Evolutionary conservation across 2,329 filamentous ascomycete genomes (phyloP), one percentile per base, ranked within the genome.

Genomic region (Alternaria infectoria): DNA sequence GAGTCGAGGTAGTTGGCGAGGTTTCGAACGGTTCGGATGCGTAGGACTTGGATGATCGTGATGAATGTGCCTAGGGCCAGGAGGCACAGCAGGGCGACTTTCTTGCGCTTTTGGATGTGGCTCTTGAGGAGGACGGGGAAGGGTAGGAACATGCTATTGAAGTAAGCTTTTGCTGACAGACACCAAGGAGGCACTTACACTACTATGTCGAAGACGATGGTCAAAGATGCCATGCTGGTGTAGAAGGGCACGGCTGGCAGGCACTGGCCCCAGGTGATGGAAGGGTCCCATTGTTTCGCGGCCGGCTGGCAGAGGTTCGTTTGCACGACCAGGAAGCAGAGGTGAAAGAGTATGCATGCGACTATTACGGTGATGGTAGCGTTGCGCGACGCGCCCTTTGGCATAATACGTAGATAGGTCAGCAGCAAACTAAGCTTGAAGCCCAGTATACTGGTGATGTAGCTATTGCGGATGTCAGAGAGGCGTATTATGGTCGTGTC

Each of bases 1-100:
- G 64, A 69, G 32, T 69, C 65, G 32, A 69, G 67, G 8, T 69
- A 69, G 49, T 69, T 67, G 32, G 65, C 54, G 6, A 69, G 49
- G 12, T 55, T 65, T n/a, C 59, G 50, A 46, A 69, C 50, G 10
- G 65, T 65, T 5, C 50, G 59, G 17, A 67, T 69, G 36, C 67
- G 65, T 2, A 69, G 45, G 7, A 67, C 45, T 40, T 69, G 67
- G 23, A 69, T 69, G 40, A 69, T 59, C 3, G 67, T 69, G 51
- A 69, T 69, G 49, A 69, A 69, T 4, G 44, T 60, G 23, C 65
- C 67, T 5, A 69, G 51, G 5, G 67, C 59, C 5, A 69, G 58
- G 9, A 69, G 65, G 19, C 59, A 57, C 7, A 69, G 21, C 0
- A 69, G 54, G 5, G 55, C 67, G 19, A 59, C 15, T 17, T 69